Evolutionary conservation across 106 monocot genomes (phyloP), one percentile per base, ranked within the genome.

Genomic region (Dioscorea alata): DNA sequence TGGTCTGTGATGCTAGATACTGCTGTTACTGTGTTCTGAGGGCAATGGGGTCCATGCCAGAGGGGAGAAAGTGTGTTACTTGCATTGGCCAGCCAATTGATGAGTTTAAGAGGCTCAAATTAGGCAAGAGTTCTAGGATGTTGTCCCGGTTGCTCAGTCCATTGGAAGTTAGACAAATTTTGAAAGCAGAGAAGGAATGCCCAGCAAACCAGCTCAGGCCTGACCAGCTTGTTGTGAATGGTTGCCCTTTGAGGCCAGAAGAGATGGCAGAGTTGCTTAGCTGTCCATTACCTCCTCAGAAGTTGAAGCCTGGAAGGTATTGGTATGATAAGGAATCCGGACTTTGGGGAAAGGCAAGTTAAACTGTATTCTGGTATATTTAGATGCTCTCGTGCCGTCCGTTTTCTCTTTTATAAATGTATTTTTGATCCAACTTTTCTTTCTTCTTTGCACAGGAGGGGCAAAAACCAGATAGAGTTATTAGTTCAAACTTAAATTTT

Each of bases 281-380:
- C 75, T 96, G 95, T 57, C 63, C 75, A 17, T 73, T 88, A 70
- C 91, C 88, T 20, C 95, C 91, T 16, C 81, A 78, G 71, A 96
- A 89, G 68, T 76, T 96, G 77, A 91, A 89, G 76, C 95, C 95
- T 10, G 95, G 95, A 34, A 85, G 78, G 56, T 96, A 89, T 58
- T 96, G 95, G 95, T 96, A 96, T 80, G 95, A 96, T 68, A 96
- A 96, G 61, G 91, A 96, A 76, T 96, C 95, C 6, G 95, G 91
- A 15, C 73, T 96, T 31, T 96, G 95, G 95, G 95, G 95, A 69
- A 91, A 96, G 88, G 94, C 66, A 77, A 79, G 82, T 65, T 24
- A 15, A 61, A 65, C 63, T 19, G 0, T 13, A 23, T 10, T 70
- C 6, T 70, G 8, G 33, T 20, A 34, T 64, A 42, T 28, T 23